Base-by-base conservation (phyloP, 2,329 filamentous ascomycete genomes). In the Coniosporium tulheliwenetii region DNA sequence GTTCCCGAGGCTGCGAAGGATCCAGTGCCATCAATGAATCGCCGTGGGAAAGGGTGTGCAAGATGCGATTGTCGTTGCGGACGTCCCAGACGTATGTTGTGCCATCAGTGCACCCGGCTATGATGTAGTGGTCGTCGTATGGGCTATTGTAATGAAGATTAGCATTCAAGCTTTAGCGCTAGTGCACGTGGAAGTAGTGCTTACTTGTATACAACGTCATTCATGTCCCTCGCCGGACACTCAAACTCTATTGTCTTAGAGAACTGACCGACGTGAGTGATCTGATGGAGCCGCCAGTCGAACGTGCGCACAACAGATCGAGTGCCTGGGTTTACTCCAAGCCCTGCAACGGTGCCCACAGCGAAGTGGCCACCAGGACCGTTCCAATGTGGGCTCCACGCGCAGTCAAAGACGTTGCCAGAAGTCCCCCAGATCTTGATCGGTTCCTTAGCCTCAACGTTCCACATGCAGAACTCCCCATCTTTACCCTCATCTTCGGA, bases 71-170 rank as follows among this genome's bases (percentile, higher is more conserved):
- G 3, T 49, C 48, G 36, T 43, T 52, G 1, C 75, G 69, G 26
- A 61, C 52, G 50, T 79, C 75, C 73, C 74, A 79, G 5, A 79
- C 60, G 52, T 77, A 78, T 0, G 71, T 70, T 29, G 60, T 60
- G 2, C 74, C 72, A 52, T 77, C 65, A 0, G 75, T 79, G 45
- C 74, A 77, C 9, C 73, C 73, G 10, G 71, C 73, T 7, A 72
- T 70, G 10, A 78, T 57, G 41, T 75, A 60, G 32, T 66, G 63
- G 1, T 68, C 58, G 40, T 69, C 61, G 40, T 64, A 52, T 0
- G 66, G 66, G 42, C 61, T 62, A 26, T 26, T 26, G 19, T 26
- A 3, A 26, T 26, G 19, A 26, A 26, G 3, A 26, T 26, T 7
- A 26, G 19, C 7, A 26, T 3, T 26, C 19, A 26, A 26, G 19